phyloP scores from a whole-genome alignment of 371 early-diverging fungal species.

The Mortierella sp. region DNA sequence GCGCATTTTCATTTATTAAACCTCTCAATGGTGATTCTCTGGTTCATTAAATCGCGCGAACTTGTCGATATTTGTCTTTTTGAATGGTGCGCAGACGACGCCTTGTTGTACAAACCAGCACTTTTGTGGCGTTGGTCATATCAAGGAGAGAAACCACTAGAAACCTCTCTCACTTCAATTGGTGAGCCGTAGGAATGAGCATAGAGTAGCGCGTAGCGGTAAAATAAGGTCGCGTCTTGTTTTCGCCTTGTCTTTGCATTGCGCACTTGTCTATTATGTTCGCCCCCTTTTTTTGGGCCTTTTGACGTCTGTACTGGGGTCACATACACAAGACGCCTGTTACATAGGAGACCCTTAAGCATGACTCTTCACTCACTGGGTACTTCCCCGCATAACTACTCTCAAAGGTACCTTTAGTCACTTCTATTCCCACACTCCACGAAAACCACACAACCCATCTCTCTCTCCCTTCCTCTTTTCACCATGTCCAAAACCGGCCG shows the following conservation, averaged over 20 bases:
- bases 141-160: neutral
- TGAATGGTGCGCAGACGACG: constrained; percentile 1
- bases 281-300: neutral
- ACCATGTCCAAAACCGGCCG: constrained; percentile 28
- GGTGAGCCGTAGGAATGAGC: neutral
- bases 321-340: neutral
- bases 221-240: neutral
- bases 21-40: neutral
- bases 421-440: neutral
- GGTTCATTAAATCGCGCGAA: neutral
- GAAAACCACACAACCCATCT: neutral
- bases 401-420: neutral
- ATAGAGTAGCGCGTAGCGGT: neutral
- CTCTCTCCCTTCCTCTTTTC: neutral
- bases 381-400: neutral
- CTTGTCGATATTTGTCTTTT: neutral
- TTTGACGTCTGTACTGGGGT: neutral
- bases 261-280: too few relatives aligned
- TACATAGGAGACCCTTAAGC: neutral
- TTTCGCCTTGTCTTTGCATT: neutral
- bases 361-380: neutral
- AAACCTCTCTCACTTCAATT: neutral
- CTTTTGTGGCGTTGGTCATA: neutral
- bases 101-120: neutral
- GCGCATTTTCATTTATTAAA: neutral